Percentiles rank a stretch among this genome's conserved stretches.
Conservation (phyloP, 257 asterid genomes). For the Gentiana dahurica region DNA sequence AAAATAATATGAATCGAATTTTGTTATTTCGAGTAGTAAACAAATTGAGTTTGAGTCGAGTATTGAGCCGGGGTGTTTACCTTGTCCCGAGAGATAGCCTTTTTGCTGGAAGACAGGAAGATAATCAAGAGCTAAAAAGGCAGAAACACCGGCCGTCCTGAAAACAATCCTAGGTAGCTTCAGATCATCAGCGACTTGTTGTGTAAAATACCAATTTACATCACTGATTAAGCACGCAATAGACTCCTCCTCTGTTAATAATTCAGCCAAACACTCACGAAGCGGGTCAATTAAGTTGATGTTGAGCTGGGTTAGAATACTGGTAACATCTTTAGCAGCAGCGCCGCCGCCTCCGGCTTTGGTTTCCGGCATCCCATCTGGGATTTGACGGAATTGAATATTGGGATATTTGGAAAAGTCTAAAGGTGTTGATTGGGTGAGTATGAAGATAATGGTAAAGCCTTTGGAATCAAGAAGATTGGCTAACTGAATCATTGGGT, state of each 20-base stretch:
- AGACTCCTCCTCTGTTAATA: constrained; percentile 3
- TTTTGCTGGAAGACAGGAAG: constrained; percentile 7
- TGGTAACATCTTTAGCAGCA: neutral
- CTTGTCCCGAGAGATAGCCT: constrained; percentile 13
- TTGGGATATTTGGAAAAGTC: constrained; percentile 1
- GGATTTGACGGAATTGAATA: constrained; percentile 7
- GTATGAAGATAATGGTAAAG: constrained; percentile 14
- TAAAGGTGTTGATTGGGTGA: constrained; percentile 4
- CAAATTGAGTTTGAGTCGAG: no score
- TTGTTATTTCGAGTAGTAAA: no score
- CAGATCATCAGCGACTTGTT: constrained; percentile 7
- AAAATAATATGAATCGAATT: no score
- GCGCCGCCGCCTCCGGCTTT: constrained; percentile 3
- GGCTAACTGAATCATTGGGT: constrained; percentile 15
- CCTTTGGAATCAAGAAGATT: constrained; percentile 11
- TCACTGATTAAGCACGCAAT: constrained; percentile 16
- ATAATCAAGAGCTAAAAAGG: neutral
- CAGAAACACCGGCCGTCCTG: constrained; percentile 15
- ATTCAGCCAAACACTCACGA: constrained; percentile 6
- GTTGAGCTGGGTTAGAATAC: constrained; percentile 6
- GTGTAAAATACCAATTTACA: constrained; percentile 12
- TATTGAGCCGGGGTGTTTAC: neutral
- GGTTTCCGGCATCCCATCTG: constrained; percentile 5
- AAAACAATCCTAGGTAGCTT: constrained; percentile 11
- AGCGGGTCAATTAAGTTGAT: constrained; percentile 1